Conservation (phyloP, 2,329 filamentous ascomycete species). For the Chrysoporthe cubensis region DNA sequence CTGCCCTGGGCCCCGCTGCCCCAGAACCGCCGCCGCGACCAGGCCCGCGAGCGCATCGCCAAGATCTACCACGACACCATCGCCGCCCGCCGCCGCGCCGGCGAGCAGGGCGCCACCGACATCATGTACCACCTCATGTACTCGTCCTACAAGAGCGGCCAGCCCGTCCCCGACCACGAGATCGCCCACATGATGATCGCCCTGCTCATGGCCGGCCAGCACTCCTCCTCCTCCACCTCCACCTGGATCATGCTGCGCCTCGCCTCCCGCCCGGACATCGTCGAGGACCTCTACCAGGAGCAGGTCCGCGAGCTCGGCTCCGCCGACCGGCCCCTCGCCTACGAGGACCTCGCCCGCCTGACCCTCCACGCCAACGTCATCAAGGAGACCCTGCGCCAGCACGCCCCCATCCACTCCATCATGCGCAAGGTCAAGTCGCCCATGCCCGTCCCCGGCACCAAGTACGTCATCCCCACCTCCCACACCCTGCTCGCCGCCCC, state of each 20-base stretch:
- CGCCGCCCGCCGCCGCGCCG: slow-evolving; percentile 57
- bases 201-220: slow-evolving; percentile 81
- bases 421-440: slow-evolving; percentile 90
- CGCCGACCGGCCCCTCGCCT: slow-evolving; percentile 74
- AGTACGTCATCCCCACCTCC: slow-evolving; percentile 78
- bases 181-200: slow-evolving; percentile 88
- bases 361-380: slow-evolving; percentile 83
- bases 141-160: slow-evolving; percentile 76
- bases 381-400: slow-evolving; percentile 88
- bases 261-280: slow-evolving; percentile 69
- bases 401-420: slow-evolving; percentile 94
- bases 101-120: slow-evolving; percentile 55
- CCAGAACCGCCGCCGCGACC: slow-evolving; percentile 73
- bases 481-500: slow-evolving; percentile 86
- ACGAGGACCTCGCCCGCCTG: slow-evolving; percentile 77
- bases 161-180: slow-evolving; percentile 70
- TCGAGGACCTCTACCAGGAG: slow-evolving; percentile 75
- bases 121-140: slow-evolving; percentile 84
- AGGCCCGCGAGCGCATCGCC: slow-evolving; percentile 73
- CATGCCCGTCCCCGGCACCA: slow-evolving; percentile 81
- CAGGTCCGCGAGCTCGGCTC: slow-evolving; percentile 74
- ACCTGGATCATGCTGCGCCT: slow-evolving; percentile 78
- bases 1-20: slow-evolving; percentile 79
- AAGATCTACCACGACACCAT: slow-evolving; percentile 79
- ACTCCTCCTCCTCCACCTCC: slow-evolving; percentile 77